These are phyloP conservation scores for Pseudocercospora macadamiae DNA, from an alignment of 2,329 filamentous ascomycete genomes.

Conservation along the genomic window DNA sequence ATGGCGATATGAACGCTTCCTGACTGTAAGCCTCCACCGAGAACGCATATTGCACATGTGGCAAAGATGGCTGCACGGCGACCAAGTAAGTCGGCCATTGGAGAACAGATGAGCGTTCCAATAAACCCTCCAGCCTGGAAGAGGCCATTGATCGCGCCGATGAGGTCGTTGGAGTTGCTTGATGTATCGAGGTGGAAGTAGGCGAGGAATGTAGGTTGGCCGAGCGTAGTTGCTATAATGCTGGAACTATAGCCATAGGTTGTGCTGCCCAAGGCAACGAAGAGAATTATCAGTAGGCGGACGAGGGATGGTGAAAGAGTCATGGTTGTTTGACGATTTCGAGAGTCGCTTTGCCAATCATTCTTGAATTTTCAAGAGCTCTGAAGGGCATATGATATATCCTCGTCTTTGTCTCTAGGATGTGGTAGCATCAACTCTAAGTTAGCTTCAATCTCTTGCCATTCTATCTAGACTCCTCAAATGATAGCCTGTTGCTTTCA, in stretches of 20 bases:
- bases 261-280: neutral
- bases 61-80: conserved; percentile 42
- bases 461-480: too few species aligned
- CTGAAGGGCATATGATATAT: too few species aligned
- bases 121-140: conserved; percentile 1
- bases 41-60: conserved; percentile 41
- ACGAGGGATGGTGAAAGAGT: neutral
- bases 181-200: conserved; percentile 40
- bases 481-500: too few species aligned
- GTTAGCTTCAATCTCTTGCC: too few species aligned
- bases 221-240: conserved; percentile 6
- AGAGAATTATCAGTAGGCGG: neutral
- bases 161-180: neutral
- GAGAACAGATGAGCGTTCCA: neutral
- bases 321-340: too few species aligned
- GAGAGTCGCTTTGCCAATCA: too few species aligned
- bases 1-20: conserved; percentile 43
- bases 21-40: conserved; percentile 45
- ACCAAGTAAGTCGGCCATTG: conserved; percentile 36
- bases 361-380: too few species aligned
- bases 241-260: conserved; percentile 7
- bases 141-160: conserved; percentile 6
- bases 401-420: too few species aligned
- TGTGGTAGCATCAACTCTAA: too few species aligned
- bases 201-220: conserved; percentile 1